A percentile compares a stretch with the other conserved stretches of the same genome.
Conservation (phyloP, 345 rosid genomes). For the Populus davidiana region DNA sequence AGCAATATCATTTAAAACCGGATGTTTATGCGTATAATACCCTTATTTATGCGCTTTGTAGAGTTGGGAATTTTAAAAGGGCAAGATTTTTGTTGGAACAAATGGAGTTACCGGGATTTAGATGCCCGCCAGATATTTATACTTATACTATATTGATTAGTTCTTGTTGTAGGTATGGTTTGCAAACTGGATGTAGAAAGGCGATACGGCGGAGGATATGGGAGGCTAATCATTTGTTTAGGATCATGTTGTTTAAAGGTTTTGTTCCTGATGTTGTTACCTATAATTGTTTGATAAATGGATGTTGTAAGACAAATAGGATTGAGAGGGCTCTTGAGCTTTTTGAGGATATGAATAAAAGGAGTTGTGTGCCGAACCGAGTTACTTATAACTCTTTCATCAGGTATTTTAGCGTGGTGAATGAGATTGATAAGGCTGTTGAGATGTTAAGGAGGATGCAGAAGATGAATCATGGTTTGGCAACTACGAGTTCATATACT, state of each 20-base stretch:
- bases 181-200: conserved; percentile 82
- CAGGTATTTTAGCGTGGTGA: conserved; percentile 68
- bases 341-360: conserved; percentile 66
- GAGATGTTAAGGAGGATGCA: conserved; percentile 79
- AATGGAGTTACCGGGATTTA: conserved; percentile 84
- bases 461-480: conserved; percentile 57
- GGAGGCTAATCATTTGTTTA: conserved; percentile 84
- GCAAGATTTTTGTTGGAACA: conserved; percentile 68
- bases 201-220: conserved; percentile 76
- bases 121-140: conserved; percentile 61
- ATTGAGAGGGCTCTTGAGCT: conserved; percentile 75
- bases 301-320: conserved; percentile 71
- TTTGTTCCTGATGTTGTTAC: conserved; percentile 80
- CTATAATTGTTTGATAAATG: conserved; percentile 83
- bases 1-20: conserved; percentile 64
- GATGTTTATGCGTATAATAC: conserved; percentile 80
- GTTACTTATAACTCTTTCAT: conserved; percentile 74
- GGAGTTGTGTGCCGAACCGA: conserved; percentile 67
- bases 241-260: conserved; percentile 76
- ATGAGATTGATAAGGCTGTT: conserved; percentile 67
- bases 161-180: conserved; percentile 64
- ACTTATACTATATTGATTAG: conserved; percentile 76
- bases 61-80: conserved; percentile 74
- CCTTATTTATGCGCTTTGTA: conserved; percentile 63
- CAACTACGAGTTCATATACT: conserved; percentile 66